Conservation (phyloP, 306 rosid species). For the Spatholobus suberectus region DNA sequence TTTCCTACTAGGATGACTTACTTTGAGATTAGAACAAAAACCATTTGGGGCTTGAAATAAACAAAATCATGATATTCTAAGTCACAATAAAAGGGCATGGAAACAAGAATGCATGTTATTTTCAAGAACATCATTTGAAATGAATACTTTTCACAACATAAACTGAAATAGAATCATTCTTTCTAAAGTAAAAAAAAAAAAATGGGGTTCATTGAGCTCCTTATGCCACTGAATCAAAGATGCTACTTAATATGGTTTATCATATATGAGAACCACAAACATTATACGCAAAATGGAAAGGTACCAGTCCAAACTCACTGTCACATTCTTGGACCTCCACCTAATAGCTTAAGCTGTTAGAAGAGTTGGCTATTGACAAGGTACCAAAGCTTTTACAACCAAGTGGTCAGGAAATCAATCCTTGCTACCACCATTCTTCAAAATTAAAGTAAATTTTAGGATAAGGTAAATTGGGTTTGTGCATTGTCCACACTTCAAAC, state of each 20-base stretch:
- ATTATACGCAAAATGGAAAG: background rate
- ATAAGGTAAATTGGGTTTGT: background rate
- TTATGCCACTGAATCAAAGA: conserved; percentile 14
- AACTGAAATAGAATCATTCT: conserved; percentile 25
- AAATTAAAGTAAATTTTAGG: conserved; percentile 27
- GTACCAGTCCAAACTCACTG: background rate
- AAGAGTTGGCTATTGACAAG: conserved; percentile 7
- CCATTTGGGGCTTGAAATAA: conserved; percentile 10
- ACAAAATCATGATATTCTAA: conserved; percentile 15
- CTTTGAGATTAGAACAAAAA: conserved; percentile 22
- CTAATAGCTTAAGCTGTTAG: background rate
- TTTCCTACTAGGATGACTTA: conserved; percentile 29
- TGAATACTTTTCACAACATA: conserved; percentile 16
- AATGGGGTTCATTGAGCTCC: conserved; percentile 12
- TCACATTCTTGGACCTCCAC: conserved; percentile 7
- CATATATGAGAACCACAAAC: conserved; percentile 2
- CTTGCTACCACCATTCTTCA: conserved; percentile 23
- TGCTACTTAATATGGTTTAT: background rate
- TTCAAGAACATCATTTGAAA: conserved; percentile 27
- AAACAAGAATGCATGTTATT: conserved; percentile 4
- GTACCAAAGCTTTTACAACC: background rate
- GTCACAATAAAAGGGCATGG: background rate
- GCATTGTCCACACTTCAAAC: conserved; percentile 27
- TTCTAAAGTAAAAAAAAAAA: conserved; percentile 21
- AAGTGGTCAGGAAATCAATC: conserved; percentile 16